phyloP scores from a whole-genome alignment of 176 grass and related monocot genomes.

The Saccharum spontaneum region DNA sequence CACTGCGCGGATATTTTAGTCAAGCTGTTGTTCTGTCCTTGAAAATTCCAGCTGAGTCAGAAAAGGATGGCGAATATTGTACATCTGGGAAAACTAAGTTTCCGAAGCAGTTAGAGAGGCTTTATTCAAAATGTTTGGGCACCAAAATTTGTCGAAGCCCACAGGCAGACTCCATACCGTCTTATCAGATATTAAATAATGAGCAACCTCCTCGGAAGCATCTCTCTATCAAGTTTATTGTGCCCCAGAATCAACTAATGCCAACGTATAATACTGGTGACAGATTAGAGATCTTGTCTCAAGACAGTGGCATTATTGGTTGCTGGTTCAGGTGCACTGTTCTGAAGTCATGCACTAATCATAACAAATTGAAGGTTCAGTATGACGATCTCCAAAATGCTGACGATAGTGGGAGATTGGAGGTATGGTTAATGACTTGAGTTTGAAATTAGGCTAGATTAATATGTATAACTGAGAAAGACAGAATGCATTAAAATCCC shows the following conservation, averaged over 20 bases:
- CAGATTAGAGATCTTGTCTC: constrained; percentile 87
- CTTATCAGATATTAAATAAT: constrained; percentile 54
- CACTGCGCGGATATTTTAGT: constrained; percentile 88
- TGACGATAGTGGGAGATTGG: constrained; percentile 75
- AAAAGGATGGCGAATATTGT: constrained; percentile 41
- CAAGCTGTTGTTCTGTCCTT: constrained; percentile 68
- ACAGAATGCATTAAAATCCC: background rate
- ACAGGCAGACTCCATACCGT: constrained; percentile 40
- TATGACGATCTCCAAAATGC: constrained; percentile 90
- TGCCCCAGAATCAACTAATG: constrained; percentile 48
- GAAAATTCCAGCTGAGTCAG: constrained; percentile 51
- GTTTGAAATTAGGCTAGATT: constrained; percentile 19
- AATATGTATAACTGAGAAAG: background rate
- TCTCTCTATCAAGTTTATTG: constrained; percentile 51
- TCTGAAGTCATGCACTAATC: constrained; percentile 59
- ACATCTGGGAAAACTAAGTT: constrained; percentile 51
- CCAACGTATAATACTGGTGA: constrained; percentile 66
- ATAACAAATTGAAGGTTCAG: constrained; percentile 84
- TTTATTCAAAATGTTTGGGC: constrained; percentile 58
- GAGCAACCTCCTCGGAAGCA: constrained; percentile 41
- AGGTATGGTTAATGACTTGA: constrained; percentile 51
- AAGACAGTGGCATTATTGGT: constrained; percentile 92
- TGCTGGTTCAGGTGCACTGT: constrained; percentile 99
- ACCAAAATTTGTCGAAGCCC: constrained; percentile 58
- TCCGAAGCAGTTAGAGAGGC: constrained; percentile 55